Evolutionary conservation across 225 moss, liverwort and hornwort genomes (phyloP).

Genomic region (Antitrichia curtipendula): DNA sequence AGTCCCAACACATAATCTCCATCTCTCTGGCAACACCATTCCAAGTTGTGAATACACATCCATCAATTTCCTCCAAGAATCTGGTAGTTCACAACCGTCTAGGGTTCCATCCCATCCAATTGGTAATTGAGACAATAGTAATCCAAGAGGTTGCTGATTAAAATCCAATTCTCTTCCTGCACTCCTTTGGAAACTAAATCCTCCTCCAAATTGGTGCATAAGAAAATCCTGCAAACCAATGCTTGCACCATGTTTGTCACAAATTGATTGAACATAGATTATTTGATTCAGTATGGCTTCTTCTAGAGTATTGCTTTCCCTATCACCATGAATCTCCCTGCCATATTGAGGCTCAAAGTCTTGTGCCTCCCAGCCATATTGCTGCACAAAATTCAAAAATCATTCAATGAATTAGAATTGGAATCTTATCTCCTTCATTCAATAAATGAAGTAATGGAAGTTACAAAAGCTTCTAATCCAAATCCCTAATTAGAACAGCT

Average conservation of each 20-base stretch:
- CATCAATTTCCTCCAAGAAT: neutral
- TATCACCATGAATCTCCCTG: accelerated
- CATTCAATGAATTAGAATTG: too few species aligned
- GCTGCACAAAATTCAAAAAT: neutral
- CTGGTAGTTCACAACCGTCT: accelerated
- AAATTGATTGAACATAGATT: neutral
- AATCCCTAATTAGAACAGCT: too few species aligned
- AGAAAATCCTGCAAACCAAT: neutral
- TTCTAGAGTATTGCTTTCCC: neutral
- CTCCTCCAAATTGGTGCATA: neutral
- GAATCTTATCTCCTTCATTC: too few species aligned
- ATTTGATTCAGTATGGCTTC: neutral
- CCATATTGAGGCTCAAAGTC: neutral
- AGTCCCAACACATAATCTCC: neutral
- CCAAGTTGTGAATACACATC: neutral
- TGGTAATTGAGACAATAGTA: neutral
- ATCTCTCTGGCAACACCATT: neutral
- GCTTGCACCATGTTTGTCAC: neutral
- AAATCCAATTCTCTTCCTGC: neutral
- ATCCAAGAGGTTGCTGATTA: neutral
- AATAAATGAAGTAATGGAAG: too few species aligned
- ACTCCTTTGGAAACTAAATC: neutral
- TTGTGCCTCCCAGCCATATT: neutral
- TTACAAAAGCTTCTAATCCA: too few species aligned
- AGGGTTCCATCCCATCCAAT: neutral